Base-by-base conservation (phyloP, 1,284 basidiomycete species). In the Cryptococcus sp. region DNA sequence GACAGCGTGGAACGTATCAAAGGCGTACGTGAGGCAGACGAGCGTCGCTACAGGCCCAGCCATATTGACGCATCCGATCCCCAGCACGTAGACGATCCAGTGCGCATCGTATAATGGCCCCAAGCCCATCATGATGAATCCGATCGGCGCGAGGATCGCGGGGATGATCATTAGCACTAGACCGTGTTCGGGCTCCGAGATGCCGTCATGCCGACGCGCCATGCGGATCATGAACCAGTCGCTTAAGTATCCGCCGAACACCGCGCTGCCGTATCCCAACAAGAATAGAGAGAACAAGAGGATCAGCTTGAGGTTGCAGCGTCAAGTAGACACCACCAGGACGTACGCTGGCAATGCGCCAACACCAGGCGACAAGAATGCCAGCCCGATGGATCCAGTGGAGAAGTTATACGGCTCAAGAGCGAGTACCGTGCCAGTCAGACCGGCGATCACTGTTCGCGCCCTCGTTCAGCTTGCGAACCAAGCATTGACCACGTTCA, bases 31-130 rank as follows among this genome's bases (percentile, higher is more conserved):
- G 27, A 69, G 23, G 5, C 46, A 46, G 25, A 67, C 47, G 17
- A 69, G 31, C 6, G 61, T 60, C 6, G 55, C 65, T 20, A 66
- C 53, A 0, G 67, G 62, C 23, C 67, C 67, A 35, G 52, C 59
- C 16, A 64, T 19, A 23, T 56, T 64, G 51, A 66, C 45, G 25
- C 65, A 42, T 10, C 54, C 50, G 23, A 45, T 47, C 8, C 67
- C 67, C 4, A 65, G 17, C 38, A 69, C 65, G 50, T 62, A 69
- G 19, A 65, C 62, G 20, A 69, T 66, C 64, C 65, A 69, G 53
- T 69, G 67, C 16, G 60, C 59, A 8, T 54, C 57, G 45, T 65
- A 69, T 41, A 58, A 64, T 15, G 67, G 62, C 13, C 65, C 67
- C 7, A 69, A 53, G 16, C 67, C 67, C 56, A 69, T 64, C 65